phyloP scores from a whole-genome alignment of 805 yeast species.

The Starmera dryadoides region DNA sequence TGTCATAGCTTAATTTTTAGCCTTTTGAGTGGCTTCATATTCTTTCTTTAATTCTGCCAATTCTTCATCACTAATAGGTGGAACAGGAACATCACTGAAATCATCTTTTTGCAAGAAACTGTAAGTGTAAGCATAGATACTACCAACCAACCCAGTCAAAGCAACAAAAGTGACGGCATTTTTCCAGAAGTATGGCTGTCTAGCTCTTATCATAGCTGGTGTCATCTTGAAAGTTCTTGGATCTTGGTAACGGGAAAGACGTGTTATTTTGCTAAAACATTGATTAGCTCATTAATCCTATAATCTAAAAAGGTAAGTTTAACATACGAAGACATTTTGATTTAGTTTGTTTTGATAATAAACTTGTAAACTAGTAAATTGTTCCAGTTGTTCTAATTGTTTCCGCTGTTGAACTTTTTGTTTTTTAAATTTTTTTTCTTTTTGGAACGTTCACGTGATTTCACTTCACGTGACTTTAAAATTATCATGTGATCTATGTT shows the following conservation, averaged over 20 bases:
- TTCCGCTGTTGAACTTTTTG: neutral
- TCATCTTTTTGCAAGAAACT: slow-evolving; percentile 67
- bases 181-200: slow-evolving; percentile 77
- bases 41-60: slow-evolving; percentile 65
- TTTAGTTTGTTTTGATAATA: too few relatives aligned
- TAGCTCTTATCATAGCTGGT: slow-evolving; percentile 86
- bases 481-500: too few relatives aligned
- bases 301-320: too few relatives aligned
- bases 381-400: neutral
- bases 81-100: slow-evolving; percentile 87
- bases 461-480: too few relatives aligned
- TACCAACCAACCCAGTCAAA: slow-evolving; percentile 56
- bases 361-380: neutral
- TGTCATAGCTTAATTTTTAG: neutral
- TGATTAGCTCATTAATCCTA: too few relatives aligned
- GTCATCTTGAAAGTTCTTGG: slow-evolving; percentile 79
- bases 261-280: too few relatives aligned
- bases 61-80: slow-evolving; percentile 80
- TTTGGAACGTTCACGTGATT: too few relatives aligned
- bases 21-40: slow-evolving; percentile 40
- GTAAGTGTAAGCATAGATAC: slow-evolving; percentile 62
- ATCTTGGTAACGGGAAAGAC: slow-evolving; percentile 36
- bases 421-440: too few relatives aligned
- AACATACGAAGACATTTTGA: too few relatives aligned
- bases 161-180: slow-evolving; percentile 59